These are phyloP conservation scores for Trichoderma citrinoviride DNA, from an alignment of 2,329 filamentous ascomycete species.

Conservation along the genomic window DNA sequence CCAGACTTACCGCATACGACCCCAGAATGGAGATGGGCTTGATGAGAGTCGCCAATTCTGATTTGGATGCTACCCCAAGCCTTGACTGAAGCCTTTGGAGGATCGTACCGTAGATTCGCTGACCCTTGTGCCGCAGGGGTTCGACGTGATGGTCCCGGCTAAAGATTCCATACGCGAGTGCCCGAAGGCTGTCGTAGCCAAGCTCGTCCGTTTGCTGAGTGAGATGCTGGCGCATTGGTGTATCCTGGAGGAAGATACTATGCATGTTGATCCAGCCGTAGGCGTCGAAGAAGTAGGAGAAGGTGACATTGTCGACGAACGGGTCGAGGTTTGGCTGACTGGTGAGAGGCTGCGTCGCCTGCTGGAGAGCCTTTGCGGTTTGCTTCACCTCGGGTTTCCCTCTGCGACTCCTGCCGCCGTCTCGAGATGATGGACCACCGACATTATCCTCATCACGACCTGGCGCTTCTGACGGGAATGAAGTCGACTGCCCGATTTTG, in stretches of 20 bases:
- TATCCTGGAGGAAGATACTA: neutral
- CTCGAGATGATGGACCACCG: neutral
- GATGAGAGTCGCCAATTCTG: neutral
- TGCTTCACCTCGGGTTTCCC: neutral
- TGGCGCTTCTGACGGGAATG: neutral
- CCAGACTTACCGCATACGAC: neutral
- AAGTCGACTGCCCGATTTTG: neutral
- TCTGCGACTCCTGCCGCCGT: neutral
- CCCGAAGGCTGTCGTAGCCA: constrained; percentile 5
- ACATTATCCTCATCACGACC: rapidly evolving
- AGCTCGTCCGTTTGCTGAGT: constrained; percentile 2
- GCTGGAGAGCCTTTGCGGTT: neutral
- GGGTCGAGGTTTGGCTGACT: neutral
- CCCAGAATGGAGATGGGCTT: constrained; percentile 13
- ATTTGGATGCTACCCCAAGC: neutral
- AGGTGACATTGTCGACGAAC: neutral
- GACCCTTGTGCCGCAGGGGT: neutral
- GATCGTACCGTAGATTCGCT: neutral
- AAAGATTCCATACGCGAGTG: constrained; percentile 1
- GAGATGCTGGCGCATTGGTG: constrained; percentile 5
- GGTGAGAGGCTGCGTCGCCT: neutral
- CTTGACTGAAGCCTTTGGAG: neutral
- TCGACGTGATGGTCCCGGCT: neutral
- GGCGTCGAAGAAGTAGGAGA: constrained; percentile 9
- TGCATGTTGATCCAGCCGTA: constrained; percentile 14